These are phyloP conservation scores for Ophiostoma quercus DNA, from an alignment of 2,329 filamentous ascomycete species.

Conservation along the genomic window DNA sequence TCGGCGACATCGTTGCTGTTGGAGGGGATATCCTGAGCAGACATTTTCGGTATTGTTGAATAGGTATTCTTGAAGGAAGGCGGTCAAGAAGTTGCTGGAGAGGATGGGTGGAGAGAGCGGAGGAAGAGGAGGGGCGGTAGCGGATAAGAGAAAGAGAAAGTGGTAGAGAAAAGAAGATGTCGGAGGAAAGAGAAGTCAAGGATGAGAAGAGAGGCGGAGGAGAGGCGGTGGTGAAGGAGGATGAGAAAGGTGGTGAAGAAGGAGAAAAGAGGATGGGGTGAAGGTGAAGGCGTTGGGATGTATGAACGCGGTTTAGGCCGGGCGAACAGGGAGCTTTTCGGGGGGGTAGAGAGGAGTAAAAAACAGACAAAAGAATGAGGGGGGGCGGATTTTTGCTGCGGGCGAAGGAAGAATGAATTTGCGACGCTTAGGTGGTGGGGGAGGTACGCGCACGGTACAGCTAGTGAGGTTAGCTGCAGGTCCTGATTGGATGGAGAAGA, in stretches of 20 bases:
- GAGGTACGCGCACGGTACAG: conserved; percentile 7
- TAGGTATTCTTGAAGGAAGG: conserved; percentile 17
- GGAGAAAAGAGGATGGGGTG: conserved; percentile 20
- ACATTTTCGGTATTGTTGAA: conserved; percentile 44
- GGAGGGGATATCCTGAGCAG: conserved; percentile 53
- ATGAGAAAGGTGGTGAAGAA: conserved; percentile 27
- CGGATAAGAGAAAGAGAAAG: neutral
- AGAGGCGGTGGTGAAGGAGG: conserved; percentile 20
- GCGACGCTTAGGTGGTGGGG: conserved; percentile 17
- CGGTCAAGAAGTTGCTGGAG: conserved; percentile 24
- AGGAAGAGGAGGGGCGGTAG: conserved; percentile 12
- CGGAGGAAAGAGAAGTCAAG: conserved; percentile 19
- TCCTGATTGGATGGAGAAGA: conserved; percentile 1
- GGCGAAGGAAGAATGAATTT: conserved; percentile 18
- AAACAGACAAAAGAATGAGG: conserved; percentile 13
- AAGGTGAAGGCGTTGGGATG: conserved; percentile 26
- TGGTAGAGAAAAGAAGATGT: conserved; percentile 23
- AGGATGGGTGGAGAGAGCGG: conserved; percentile 6
- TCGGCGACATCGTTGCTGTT: conserved; percentile 59
- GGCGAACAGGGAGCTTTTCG: conserved; percentile 1
- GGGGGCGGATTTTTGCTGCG: conserved; percentile 13
- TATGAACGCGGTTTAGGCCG: conserved; percentile 5
- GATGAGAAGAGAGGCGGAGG: too few species aligned
- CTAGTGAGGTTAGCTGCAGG: conserved; percentile 18
- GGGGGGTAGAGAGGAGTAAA: conserved; percentile 11